These are phyloP conservation scores for Globisporangium iwayamae DNA, from an alignment of 352 stramenopile genomes.

Conservation along the genomic window DNA sequence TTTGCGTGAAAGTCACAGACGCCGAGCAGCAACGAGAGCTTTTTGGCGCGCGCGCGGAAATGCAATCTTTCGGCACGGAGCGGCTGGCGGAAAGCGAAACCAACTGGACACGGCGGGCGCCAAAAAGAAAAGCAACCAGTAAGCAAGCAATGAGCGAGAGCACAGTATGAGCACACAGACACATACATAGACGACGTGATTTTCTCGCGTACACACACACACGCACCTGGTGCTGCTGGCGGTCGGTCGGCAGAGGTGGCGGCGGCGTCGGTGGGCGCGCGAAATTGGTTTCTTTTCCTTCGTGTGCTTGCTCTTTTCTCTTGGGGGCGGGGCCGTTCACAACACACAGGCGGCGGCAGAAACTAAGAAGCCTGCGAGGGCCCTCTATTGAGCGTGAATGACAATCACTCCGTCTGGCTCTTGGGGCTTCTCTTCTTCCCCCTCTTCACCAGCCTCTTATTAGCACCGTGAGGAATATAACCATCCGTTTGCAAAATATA, in stretches of 20 bases:
- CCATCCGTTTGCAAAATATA: no score
- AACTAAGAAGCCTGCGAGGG: neutral
- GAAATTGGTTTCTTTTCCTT: slow-evolving; percentile 11
- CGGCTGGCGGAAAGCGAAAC: neutral
- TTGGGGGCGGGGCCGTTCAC: neutral
- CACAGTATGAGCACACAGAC: neutral
- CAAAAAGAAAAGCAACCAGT: neutral
- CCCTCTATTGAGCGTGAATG: neutral
- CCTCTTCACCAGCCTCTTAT: slow-evolving; percentile 5
- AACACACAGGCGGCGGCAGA: neutral
- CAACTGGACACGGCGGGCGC: neutral
- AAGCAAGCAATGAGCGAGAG: neutral
- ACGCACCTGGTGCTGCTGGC: neutral
- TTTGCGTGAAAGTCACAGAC: neutral
- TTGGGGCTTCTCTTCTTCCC: neutral
- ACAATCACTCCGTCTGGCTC: neutral
- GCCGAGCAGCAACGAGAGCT: neutral
- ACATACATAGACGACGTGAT: neutral
- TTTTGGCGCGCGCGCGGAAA: neutral
- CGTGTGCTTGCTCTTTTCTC: neutral
- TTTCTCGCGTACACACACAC: neutral
- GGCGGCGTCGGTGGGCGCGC: neutral
- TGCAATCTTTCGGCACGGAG: slow-evolving; percentile 5
- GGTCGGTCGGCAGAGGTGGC: neutral
- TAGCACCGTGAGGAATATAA: no score